Evolutionary conservation across 1,139 yeast genomes (phyloP).

Genomic region (Arxiozyma slooffiae): DNA sequence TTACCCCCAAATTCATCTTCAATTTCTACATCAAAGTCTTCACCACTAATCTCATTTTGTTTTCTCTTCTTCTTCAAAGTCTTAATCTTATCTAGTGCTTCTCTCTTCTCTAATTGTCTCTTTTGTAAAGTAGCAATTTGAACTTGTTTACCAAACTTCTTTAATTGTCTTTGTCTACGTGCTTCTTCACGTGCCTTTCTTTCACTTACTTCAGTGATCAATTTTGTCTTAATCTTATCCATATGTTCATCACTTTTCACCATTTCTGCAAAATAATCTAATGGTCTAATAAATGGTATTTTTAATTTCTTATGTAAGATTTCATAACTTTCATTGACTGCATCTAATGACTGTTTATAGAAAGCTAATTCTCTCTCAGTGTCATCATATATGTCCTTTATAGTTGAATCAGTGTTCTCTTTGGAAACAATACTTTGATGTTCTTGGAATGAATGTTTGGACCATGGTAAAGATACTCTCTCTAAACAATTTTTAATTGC

Average conservation of each 20-base stretch:
- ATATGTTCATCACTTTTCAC: slow-evolving; percentile 95
- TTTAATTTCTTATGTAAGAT: slow-evolving; percentile 48
- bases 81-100: slow-evolving; percentile 82
- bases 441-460: slow-evolving; percentile 64
- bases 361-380: slow-evolving; percentile 78
- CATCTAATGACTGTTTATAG: slow-evolving; percentile 85
- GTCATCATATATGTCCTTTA: slow-evolving; percentile 90
- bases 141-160: slow-evolving; percentile 96
- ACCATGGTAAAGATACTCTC: slow-evolving; percentile 65
- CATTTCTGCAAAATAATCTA: slow-evolving; percentile 97
- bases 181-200: slow-evolving; percentile 92
- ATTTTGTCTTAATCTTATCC: slow-evolving; percentile 81
- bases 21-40: slow-evolving; percentile 58
- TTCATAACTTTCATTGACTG: slow-evolving; percentile 65
- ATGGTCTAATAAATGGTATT: slow-evolving; percentile 85
- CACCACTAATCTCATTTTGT: slow-evolving; percentile 53
- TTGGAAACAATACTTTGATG: slow-evolving; percentile 65
- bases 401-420: slow-evolving; percentile 49
- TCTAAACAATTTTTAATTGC: slow-evolving; percentile 62
- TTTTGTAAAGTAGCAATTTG: slow-evolving; percentile 89
- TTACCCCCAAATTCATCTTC: slow-evolving; percentile 54
- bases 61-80: slow-evolving; percentile 80
- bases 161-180: slow-evolving; percentile 84
- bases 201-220: slow-evolving; percentile 77
- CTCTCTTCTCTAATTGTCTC: slow-evolving; percentile 89